Evolutionary conservation across 345 rosid species (phyloP).

Genomic region (Ceriops tagal): DNA sequence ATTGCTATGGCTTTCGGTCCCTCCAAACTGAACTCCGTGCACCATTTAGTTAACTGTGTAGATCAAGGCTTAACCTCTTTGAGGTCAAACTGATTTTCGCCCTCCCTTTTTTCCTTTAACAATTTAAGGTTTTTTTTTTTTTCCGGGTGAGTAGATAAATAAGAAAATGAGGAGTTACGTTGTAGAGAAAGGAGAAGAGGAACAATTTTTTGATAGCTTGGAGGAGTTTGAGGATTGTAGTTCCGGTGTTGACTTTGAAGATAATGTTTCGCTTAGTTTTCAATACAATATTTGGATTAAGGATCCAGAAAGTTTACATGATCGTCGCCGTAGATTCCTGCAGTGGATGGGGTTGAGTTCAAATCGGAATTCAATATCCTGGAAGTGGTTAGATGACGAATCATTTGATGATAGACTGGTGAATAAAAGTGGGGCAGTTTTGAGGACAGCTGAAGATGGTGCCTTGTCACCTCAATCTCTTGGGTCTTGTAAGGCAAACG

Average conservation of each 20-base stretch:
- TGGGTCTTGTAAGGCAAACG: constrained; percentile 20
- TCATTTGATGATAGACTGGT: constrained; percentile 25
- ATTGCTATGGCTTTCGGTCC: too few relatives aligned
- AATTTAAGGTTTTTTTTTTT: constrained; percentile 21
- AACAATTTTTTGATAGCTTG: constrained; percentile 51
- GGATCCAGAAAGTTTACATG: constrained; percentile 49
- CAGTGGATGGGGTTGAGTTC: constrained; percentile 35
- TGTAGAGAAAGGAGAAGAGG: constrained; percentile 45
- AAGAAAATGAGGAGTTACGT: constrained; percentile 32
- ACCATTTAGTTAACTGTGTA: too few relatives aligned
- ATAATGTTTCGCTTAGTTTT: constrained; percentile 18
- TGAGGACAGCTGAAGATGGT: constrained; percentile 32
- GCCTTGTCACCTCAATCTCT: constrained; percentile 28
- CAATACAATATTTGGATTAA: constrained; percentile 47
- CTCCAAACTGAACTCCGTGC: too few relatives aligned
- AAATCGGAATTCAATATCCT: constrained; percentile 19
- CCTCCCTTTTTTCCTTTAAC: neutral
- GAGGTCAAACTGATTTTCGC: too few relatives aligned
- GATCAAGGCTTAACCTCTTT: too few relatives aligned
- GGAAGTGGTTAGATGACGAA: constrained; percentile 25
- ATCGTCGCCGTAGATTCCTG: constrained; percentile 42
- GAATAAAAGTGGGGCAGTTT: constrained; percentile 34
- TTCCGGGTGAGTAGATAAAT: neutral
- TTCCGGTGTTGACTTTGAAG: constrained; percentile 20
- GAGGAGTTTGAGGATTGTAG: constrained; percentile 49